Conservation (phyloP, 768 basidiomycete species). For the Erythrobasidium yunnanense region DNA sequence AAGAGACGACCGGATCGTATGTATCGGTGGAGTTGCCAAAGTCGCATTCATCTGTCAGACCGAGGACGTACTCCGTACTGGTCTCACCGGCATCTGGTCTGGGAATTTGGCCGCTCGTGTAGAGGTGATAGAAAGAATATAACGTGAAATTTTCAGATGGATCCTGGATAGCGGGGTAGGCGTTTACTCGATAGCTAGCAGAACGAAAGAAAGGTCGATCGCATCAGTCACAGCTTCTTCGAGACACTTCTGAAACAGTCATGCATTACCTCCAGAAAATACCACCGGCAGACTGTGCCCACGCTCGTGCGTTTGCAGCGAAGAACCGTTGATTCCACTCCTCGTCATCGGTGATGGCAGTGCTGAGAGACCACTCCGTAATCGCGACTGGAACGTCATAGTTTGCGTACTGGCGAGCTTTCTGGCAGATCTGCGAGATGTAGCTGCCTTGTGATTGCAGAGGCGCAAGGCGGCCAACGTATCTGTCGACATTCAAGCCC, state of each 20-base stretch:
- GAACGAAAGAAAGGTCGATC: not conserved
- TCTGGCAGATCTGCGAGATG: conserved; percentile 34
- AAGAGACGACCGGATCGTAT: conserved; percentile 1
- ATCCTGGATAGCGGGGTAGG: not conserved
- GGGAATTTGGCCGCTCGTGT: conserved; percentile 1
- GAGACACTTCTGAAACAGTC: no score
- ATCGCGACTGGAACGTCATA: conserved; percentile 33
- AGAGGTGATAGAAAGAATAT: conserved; percentile 4
- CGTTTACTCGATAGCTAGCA: not conserved
- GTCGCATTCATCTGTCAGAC: conserved; percentile 3
- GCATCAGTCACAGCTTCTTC: not conserved
- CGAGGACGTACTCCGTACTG: not conserved
- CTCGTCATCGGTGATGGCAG: conserved; percentile 31
- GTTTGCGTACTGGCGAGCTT: conserved; percentile 25
- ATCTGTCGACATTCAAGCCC: not conserved
- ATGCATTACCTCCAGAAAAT: conserved; percentile 28
- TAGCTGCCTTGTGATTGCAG: conserved; percentile 17
- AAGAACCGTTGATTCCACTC: conserved; percentile 37
- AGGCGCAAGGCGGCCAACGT: conserved; percentile 2
- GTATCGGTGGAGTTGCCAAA: conserved; percentile 18
- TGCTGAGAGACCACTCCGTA: conserved; percentile 27
- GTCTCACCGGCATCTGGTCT: conserved; percentile 5
- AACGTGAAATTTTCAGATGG: conserved; percentile 16
- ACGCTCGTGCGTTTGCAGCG: conserved; percentile 34
- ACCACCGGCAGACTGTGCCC: conserved; percentile 33